Base-by-base conservation (phyloP, 768 basidiomycete species). In the Gloeophyllum trabeum region DNA sequence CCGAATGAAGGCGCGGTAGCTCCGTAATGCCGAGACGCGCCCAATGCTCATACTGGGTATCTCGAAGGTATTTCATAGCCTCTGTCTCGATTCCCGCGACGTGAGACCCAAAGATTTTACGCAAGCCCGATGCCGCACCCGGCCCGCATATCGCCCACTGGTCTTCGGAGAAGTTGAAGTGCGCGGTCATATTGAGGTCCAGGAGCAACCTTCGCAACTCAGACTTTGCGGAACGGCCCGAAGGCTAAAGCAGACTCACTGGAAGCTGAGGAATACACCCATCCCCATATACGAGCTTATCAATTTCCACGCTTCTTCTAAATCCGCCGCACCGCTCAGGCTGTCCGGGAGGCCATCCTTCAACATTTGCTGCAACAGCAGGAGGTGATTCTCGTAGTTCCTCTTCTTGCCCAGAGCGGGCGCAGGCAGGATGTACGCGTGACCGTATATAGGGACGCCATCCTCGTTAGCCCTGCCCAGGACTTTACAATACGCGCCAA, bases 241-340 rank as follows among this genome's bases (percentile, higher is more conserved):
- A 19, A 24, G 4, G 41, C 40, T 20, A 24, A 7, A 41, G 19
- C 20, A 18, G 24, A 21, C 47, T 6, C 35, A 73, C 55, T 89
- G 86, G 54, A 76, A 83, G 0, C 78, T 69, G 25, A 70, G 76
- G 56, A 89, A 89, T 23, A 70, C 69, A n/a, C 79, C 85, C 72
- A 87, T 75, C 48, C 81, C 71, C 0, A 76, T 83, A 50, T 73
- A 85, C 20, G 86, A 49, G 43, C 64, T 69, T 21, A 65, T 48
- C 18, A 54, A 46, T 37, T 78, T 75, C 50, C 71, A 85, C 19
- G 82, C 66, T 47, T 89, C 79, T 18, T 66, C 73, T 50, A 84
- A 51, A 46, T 76, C 73, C 38, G 65, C 52, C n/a, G 79, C 71
- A 10, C 57, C 50, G 34, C 60, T 52, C 16, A 87, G 62, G 47